Base-by-base conservation (phyloP, 768 basidiomycete genomes). In the Psilocybe tampanensis region DNA sequence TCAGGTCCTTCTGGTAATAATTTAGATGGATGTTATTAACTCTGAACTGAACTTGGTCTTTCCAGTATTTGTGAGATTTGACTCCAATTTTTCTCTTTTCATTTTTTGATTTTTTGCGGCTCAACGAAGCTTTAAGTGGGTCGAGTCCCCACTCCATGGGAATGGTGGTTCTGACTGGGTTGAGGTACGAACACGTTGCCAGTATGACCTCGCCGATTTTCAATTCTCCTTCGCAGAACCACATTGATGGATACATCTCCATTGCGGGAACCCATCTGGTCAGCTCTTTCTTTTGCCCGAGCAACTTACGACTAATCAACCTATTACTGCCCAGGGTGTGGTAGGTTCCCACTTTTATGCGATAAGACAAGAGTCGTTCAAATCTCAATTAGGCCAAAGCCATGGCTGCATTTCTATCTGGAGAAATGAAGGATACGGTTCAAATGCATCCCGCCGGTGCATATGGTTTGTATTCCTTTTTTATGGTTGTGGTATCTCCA, bases 361-460 rank as follows among this genome's bases (percentile, higher is more conserved):
- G n/a, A 13, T 12, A 19, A 26, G 11, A n/a, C 15, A 18, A 9
- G 18, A 8, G n/a, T 2, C 11, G 36, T 13, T 33, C 39, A 13
- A 45, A 39, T 47, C 3, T 19, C 41, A 15, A 9, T 5, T 49
- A 92, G 92, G 81, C 92, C 1, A 99, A 98, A 75, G 91, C 95
- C 0, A 95, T 98, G 92, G 73, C 95, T 0, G 95, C 97, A 0
- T 93, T 98, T 69, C 76, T 98, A 39, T 94, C 92, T 0, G 96
- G 96, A 11, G 96, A 98, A 73, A 97, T 98, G 82, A 89, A 89
- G 68, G 93, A 96, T 62, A 95, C 94, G 0, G 92, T 94, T 4
- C 86, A 92, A 66, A 80, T 95, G 74, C 86, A 89, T 66, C 89
- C 89, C 13, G 90, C 88, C 13, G 92, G 89, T 15, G 84, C 86